Percentiles rank a stretch among this genome's conserved stretches.
Conservation (phyloP, 495 filamentous ascomycete genomes). For the Acidiella bohemica region DNA sequence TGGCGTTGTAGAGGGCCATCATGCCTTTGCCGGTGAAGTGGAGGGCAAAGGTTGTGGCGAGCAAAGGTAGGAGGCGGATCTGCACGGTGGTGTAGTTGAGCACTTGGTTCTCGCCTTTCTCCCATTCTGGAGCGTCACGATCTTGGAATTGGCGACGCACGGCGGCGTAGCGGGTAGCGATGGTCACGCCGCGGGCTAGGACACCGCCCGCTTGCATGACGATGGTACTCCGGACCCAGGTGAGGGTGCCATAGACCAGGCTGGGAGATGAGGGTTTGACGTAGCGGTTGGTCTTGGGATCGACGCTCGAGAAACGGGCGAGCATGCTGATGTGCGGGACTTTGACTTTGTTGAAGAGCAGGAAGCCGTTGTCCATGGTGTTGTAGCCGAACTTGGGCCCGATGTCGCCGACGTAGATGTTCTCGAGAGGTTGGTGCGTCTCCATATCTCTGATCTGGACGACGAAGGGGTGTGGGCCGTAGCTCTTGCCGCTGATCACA, state of each 20-base stretch:
- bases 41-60: conserved; percentile 60
- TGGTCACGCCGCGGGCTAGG: conserved; percentile 62
- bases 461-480: conserved; percentile 63
- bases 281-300: conserved; percentile 48
- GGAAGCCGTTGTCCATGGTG: conserved; percentile 65
- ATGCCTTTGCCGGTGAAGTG: conserved; percentile 61
- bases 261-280: conserved; percentile 47
- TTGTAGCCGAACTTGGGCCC: conserved; percentile 33
- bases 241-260: conserved; percentile 58
- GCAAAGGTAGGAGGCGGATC: conserved; percentile 50
- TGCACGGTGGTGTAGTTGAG: conserved; percentile 70
- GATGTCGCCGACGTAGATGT: conserved; percentile 58
- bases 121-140: conserved; percentile 40
- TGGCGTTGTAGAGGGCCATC: conserved; percentile 52
- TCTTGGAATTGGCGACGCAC: conserved; percentile 61
- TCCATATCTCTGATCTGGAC: conserved; percentile 58
- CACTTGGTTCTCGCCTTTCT: conserved; percentile 52
- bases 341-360: conserved; percentile 57
- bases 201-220: conserved; percentile 52
- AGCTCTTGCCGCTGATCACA: conserved; percentile 46
- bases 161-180: conserved; percentile 55
- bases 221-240: conserved; percentile 58
- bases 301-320: conserved; percentile 47
- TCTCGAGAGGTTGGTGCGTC: conserved; percentile 57
- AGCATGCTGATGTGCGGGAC: conserved; percentile 59